A percentile compares a stretch with the other conserved stretches of the same genome.
Conservation (phyloP, 805 yeast species). For the Hanseniaspora taiwanica region DNA sequence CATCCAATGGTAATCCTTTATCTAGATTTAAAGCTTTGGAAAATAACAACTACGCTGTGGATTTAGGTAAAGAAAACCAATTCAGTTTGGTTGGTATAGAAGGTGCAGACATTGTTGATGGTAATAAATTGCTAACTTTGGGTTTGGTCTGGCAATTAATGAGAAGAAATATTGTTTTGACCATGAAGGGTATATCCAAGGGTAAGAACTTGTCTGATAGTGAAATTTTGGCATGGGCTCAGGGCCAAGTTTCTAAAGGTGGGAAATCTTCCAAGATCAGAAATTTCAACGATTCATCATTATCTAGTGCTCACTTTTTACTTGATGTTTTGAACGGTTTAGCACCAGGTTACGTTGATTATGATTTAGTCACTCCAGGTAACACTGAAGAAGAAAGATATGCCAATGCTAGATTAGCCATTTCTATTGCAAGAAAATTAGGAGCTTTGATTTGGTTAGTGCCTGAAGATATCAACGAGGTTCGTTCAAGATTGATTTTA, state of each 20-base stretch:
- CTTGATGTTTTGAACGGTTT: constrained; percentile 85
- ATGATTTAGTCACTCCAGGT: constrained; percentile 76
- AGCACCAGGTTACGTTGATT: constrained; percentile 96
- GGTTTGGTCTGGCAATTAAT: constrained; percentile 97
- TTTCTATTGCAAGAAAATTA: constrained; percentile 93
- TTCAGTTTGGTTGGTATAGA: constrained; percentile 96
- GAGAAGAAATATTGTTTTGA: constrained; percentile 87
- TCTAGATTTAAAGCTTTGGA: constrained; percentile 91
- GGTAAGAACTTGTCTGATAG: constrained; percentile 70
- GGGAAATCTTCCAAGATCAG: constrained; percentile 64
- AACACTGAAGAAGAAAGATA: constrained; percentile 71
- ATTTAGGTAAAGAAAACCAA: constrained; percentile 80
- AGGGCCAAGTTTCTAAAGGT: constrained; percentile 70
- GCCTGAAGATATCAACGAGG: constrained; percentile 99
- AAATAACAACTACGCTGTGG: constrained; percentile 97
- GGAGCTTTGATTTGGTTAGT: constrained; percentile 98
- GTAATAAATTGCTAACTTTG: constrained; percentile 73
- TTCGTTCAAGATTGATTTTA: constrained; percentile 81
- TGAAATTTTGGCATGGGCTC: constrained; percentile 92
- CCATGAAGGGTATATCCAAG: constrained; percentile 58
- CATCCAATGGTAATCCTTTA: constrained; percentile 60
- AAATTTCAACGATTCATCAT: constrained; percentile 70
- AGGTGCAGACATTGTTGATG: constrained; percentile 94
- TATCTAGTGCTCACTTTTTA: constrained; percentile 68
- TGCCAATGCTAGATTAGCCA: constrained; percentile 93